These are phyloP conservation scores for Apiospora koreana DNA, from an alignment of 2,329 filamentous ascomycete species.

Conservation along the genomic window DNA sequence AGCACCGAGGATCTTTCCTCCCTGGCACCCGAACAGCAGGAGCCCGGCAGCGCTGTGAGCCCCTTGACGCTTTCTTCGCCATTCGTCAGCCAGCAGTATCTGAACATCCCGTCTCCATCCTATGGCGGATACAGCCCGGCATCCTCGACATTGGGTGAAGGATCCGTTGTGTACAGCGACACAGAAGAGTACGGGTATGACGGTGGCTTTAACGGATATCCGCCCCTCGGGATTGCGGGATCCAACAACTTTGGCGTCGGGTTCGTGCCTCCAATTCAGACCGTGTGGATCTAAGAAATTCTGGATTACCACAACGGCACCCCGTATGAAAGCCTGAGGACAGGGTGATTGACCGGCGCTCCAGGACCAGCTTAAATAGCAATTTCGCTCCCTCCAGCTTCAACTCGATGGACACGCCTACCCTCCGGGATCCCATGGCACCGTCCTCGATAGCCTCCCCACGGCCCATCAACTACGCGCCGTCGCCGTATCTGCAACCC, in stretches of 20 bases:
- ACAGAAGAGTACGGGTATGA: slow-evolving; percentile 58
- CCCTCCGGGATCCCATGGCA: slow-evolving; percentile 22
- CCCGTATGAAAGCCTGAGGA: slow-evolving; percentile 38
- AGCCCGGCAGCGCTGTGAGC: slow-evolving; percentile 50
- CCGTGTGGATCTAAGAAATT: slow-evolving; percentile 59
- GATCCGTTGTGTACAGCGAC: slow-evolving; percentile 65
- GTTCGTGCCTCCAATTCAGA: slow-evolving; percentile 65
- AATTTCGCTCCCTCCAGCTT: slow-evolving; percentile 41
- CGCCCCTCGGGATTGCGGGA: slow-evolving; percentile 44
- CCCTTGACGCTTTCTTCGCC: slow-evolving; percentile 59
- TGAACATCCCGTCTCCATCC: slow-evolving; percentile 63
- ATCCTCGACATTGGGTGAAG: slow-evolving; percentile 61
- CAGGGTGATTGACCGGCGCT: slow-evolving; percentile 55
- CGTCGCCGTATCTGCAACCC: slow-evolving; percentile 47
- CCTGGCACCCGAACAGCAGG: slow-evolving; percentile 47
- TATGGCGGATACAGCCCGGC: slow-evolving; percentile 63
- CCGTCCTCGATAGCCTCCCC: slow-evolving; percentile 32
- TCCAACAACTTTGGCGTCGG: slow-evolving; percentile 52
- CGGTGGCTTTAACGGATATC: slow-evolving; percentile 44
- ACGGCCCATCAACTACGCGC: slow-evolving; percentile 38
- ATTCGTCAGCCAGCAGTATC: slow-evolving; percentile 56
- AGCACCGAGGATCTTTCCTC: slow-evolving; percentile 63
- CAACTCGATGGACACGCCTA: slow-evolving; percentile 45
- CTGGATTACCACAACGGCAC: slow-evolving; percentile 40
- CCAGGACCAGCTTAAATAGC: slow-evolving; percentile 45